Evolutionary conservation across 345 rosid species (phyloP), one percentile per base, ranked within the genome.

Genomic region (Luvunga scandens): DNA sequence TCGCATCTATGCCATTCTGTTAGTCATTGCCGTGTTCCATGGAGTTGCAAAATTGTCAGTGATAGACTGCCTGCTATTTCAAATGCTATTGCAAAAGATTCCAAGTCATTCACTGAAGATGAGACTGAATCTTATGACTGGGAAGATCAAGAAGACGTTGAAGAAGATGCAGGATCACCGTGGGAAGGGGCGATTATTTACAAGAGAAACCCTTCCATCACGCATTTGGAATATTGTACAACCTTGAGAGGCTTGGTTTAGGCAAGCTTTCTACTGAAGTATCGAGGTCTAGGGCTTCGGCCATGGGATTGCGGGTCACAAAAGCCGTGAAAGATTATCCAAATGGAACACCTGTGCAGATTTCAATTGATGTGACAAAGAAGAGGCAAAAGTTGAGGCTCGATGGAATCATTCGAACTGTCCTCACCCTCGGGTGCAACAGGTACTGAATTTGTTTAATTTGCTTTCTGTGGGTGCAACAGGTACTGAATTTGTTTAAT

Each of bases 181-280:
- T 93, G 99, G 99, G 97, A 92, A 87, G 98, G 97, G 69, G 92
- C 98, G 7, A 80, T 95, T 79, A 78, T 88, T 65, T 93, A 92
- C 82, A 85, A 81, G 86, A 93, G 98, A 81, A 91, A 90, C 80
- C 86, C 94, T 53, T 89, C 90, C 33, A 79, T 89, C 57, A 85
- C 93, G 9, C 98, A 95, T 79, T 63, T 90, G 27, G 99, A 95
- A 68, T 95, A 91, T 57, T 92, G 97, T 83, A 93, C 99, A 1
- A 95, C 99, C 50, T 82, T 93, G 74, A 93, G 90, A 91, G 99
- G 82, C 95, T 95, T 78, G 99, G 99, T n/a, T 79, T 95, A 75
- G 95, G 80, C 67, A 83, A 82, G 22, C 75, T 91, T 72, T 95
- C 99, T 2, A 87, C 88, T 1, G 90, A 92, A 12, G 76, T 80